Conservation (phyloP, 202 grass and related monocot genomes). For the Sporobolus alterniflorus region DNA sequence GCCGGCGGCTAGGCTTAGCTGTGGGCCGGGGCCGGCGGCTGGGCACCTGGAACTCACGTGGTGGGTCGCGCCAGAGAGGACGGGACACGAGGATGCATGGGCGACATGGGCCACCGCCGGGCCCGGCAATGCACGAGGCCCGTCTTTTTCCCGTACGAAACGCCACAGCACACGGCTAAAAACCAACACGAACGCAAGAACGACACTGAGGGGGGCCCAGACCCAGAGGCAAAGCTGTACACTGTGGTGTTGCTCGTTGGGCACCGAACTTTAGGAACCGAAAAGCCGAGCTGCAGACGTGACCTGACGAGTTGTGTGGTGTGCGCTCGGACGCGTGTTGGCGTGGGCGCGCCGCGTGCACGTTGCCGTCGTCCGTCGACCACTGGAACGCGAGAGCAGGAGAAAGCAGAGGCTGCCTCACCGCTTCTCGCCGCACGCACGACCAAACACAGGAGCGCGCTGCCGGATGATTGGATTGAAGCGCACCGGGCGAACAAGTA, state of each 20-base stretch:
- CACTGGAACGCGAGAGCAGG: background rate
- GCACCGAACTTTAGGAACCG: background rate
- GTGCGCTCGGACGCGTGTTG: background rate
- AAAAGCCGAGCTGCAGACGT: background rate
- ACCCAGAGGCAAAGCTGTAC: no score
- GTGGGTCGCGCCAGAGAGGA: conserved; percentile 6
- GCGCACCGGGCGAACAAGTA: background rate
- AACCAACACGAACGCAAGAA: background rate
- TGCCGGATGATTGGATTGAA: background rate
- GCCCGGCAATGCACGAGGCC: conserved; percentile 14
- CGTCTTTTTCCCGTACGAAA: background rate
- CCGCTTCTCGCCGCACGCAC: background rate
- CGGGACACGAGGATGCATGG: conserved; percentile 16
- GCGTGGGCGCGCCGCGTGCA: background rate
- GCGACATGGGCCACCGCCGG: conserved; percentile 10
- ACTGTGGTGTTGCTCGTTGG: background rate
- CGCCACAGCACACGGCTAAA: background rate
- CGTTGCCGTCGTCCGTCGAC: conserved; percentile 12
- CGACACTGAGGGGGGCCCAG: background rate
- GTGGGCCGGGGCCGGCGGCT: conserved; percentile 15
- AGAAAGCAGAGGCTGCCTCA: background rate
- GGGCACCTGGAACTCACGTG: conserved; percentile 45
- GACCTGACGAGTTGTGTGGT: background rate
- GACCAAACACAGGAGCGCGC: background rate
- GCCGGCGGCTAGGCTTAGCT: background rate